Conservation (phyloP, 2,329 filamentous ascomycete species). For the Thielaviopsis populi region DNA sequence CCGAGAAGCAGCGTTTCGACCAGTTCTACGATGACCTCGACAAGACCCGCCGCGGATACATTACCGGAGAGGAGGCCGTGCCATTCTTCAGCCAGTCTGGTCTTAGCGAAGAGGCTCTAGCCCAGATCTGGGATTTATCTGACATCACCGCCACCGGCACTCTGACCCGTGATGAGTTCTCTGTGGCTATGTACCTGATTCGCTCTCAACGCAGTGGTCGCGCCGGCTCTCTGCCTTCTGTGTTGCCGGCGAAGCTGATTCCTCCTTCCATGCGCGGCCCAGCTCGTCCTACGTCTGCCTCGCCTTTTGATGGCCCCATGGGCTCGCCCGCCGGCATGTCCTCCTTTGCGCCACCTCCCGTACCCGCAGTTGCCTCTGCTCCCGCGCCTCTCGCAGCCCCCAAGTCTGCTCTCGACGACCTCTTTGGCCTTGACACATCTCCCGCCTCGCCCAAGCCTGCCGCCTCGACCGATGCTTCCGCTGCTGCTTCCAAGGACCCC, state of each 20-base stretch:
- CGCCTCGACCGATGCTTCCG: conserved; percentile 41
- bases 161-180: conserved; percentile 78
- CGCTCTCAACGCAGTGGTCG: conserved; percentile 69
- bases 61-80: conserved; percentile 89
- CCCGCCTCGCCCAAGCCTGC: conserved; percentile 38
- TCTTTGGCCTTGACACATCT: conserved; percentile 68
- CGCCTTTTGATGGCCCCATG: conserved; percentile 37
- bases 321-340: conserved; percentile 23
- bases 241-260: conserved; percentile 66
- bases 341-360: conserved; percentile 24
- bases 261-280: conserved; percentile 71
- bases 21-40: conserved; percentile 73
- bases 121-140: conserved; percentile 92
- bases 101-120: conserved; percentile 72
- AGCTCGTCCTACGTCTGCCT: conserved; percentile 32
- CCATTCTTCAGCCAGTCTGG: conserved; percentile 87
- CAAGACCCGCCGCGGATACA: conserved; percentile 62
- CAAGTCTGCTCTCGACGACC: conserved; percentile 78
- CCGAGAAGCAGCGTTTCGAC: conserved; percentile 81
- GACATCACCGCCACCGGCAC: conserved; percentile 85
- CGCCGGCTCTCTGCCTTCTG: conserved; percentile 51
- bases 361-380: conserved; percentile 20
- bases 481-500: conserved; percentile 62
- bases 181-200: conserved; percentile 94
- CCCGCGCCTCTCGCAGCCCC: conserved; percentile 33